Percentiles rank a stretch among this genome's conserved stretches.
Evolutionary conservation across 495 filamentous ascomycete genomes (phyloP).

Genomic region (Glarea lozoyensis): DNA sequence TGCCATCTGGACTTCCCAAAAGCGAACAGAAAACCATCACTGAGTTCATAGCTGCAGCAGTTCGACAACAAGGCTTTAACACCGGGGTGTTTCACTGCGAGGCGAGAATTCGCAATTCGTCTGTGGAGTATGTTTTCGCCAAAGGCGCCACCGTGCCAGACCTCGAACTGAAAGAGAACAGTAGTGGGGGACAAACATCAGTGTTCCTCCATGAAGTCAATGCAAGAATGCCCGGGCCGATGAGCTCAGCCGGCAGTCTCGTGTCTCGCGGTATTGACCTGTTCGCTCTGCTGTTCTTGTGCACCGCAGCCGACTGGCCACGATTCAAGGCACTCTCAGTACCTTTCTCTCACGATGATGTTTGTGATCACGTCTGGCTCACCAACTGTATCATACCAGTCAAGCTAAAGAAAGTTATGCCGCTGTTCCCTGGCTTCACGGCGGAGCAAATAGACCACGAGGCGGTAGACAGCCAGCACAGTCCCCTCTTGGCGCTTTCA

Average conservation of each 20-base stretch:
- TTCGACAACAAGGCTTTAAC: slow-evolving; percentile 22
- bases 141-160: background rate
- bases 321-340: background rate
- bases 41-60: slow-evolving; percentile 9
- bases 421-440: too few species aligned
- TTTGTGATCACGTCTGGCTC: background rate
- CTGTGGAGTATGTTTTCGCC: slow-evolving; percentile 16
- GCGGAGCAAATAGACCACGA: too few species aligned
- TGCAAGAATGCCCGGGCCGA: slow-evolving; percentile 27
- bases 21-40: slow-evolving; percentile 14
- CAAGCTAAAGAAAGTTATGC: too few species aligned
- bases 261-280: slow-evolving; percentile 35
- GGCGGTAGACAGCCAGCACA: too few species aligned
- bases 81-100: slow-evolving; percentile 30
- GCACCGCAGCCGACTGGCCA: slow-evolving; percentile 21
- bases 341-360: background rate
- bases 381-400: too few species aligned
- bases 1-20: slow-evolving; percentile 19
- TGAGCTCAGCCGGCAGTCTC: slow-evolving; percentile 18
- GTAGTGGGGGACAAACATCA: background rate
- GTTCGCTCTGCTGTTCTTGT: slow-evolving; percentile 27
- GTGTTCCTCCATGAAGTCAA: slow-evolving; percentile 33
- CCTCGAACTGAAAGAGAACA: background rate
- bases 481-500: too few species aligned
- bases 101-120: slow-evolving; percentile 27